Percentiles rank a stretch among this genome's conserved stretches.
These are phyloP conservation scores for Cyanidiococcus yangmingshanensis DNA, from an alignment of 23 red algal genomes.

Conservation along the genomic window DNA sequence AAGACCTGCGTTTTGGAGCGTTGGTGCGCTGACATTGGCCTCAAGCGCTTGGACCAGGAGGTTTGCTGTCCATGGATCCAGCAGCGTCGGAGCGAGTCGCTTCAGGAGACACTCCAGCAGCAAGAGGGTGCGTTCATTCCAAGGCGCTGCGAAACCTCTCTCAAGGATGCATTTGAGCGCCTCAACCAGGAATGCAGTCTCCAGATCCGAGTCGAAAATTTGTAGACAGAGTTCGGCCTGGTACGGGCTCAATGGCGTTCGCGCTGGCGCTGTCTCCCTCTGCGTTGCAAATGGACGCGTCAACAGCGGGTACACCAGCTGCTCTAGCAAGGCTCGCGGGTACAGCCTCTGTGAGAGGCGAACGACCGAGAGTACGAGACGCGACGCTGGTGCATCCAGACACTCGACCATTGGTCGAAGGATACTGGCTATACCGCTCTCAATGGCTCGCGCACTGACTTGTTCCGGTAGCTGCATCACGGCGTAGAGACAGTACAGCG, in stretches of 20 bases:
- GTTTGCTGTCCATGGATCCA: neutral
- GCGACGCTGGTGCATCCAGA: neutral
- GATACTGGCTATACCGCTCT: neutral
- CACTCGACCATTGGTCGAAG: neutral
- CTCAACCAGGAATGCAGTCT: neutral
- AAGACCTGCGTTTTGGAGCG: neutral
- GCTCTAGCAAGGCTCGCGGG: neutral
- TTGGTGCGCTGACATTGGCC: neutral
- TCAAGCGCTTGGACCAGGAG: neutral
- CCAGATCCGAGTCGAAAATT: neutral
- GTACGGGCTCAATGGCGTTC: neutral
- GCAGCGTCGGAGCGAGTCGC: neutral
- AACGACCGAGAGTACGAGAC: neutral
- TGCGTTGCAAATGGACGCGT: neutral
- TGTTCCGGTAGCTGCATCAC: neutral
- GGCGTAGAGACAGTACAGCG: neutral
- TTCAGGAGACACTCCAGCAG: neutral
- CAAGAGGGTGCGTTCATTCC: neutral
- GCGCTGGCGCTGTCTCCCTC: neutral
- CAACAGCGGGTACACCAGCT: neutral
- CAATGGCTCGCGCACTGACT: neutral
- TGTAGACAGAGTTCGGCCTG: conserved; percentile 14
- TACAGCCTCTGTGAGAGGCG: neutral
- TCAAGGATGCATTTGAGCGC: neutral
- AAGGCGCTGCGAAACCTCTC: neutral